phyloP scores from a whole-genome alignment of 352 stramenopile species.

The Sclerospora graminicola region DNA sequence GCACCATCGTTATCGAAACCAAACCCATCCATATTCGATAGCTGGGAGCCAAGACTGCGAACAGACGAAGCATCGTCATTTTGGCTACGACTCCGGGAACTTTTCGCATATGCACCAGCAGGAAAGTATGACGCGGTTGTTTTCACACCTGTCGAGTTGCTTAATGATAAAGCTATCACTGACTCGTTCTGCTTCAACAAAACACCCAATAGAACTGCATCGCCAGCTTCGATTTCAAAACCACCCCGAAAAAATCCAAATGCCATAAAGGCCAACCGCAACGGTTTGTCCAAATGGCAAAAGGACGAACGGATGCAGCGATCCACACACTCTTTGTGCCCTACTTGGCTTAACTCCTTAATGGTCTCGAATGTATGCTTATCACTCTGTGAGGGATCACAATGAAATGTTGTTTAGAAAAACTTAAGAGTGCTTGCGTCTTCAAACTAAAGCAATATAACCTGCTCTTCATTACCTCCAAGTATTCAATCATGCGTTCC shows the following conservation, averaged over 20 bases:
- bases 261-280: conserved; percentile 74
- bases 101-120: conserved; percentile 27
- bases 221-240: conserved; percentile 60
- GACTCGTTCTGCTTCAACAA: conserved; percentile 11
- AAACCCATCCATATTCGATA: conserved; percentile 62
- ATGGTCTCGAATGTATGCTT: conserved; percentile 67
- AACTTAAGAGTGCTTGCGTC: neutral
- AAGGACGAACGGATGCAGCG: conserved; percentile 77
- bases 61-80: conserved; percentile 50
- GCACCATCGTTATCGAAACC: conserved; percentile 69
- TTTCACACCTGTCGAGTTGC: conserved; percentile 5
- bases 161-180: conserved; percentile 21
- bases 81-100: conserved; percentile 12
- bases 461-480: neutral
- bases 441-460: neutral
- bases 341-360: conserved; percentile 59
- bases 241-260: conserved; percentile 76
- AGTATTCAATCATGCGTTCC: conserved; percentile 78
- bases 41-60: conserved; percentile 49
- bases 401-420: conserved; percentile 2
- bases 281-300: conserved; percentile 54
- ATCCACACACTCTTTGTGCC: conserved; percentile 69
- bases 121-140: too few relatives aligned
- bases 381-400: conserved; percentile 25
- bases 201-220: conserved; percentile 54